These are phyloP conservation scores for Lipomyces lipofer DNA, from an alignment of 805 yeast species.

Conservation along the genomic window DNA sequence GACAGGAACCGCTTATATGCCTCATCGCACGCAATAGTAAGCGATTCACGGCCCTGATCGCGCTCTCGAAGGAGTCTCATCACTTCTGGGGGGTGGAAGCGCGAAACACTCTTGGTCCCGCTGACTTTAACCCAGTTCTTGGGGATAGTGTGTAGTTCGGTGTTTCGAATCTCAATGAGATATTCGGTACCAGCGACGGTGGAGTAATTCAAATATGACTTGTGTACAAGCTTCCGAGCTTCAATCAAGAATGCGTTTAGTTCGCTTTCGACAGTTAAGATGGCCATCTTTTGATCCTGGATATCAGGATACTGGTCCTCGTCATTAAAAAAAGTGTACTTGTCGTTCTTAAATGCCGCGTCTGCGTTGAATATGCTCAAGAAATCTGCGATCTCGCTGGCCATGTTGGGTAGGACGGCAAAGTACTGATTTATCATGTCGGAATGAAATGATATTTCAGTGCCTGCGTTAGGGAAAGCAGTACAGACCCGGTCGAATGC, in stretches of 20 bases:
- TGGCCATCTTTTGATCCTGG: slow-evolving; percentile 43
- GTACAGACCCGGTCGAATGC: slow-evolving; percentile 43
- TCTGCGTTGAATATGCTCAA: slow-evolving; percentile 33
- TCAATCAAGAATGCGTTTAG: slow-evolving; percentile 55
- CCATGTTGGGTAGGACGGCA: slow-evolving; percentile 41
- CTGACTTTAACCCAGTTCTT: slow-evolving; percentile 73
- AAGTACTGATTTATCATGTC: slow-evolving; percentile 45
- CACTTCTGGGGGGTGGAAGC: slow-evolving; percentile 70
- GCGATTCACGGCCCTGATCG: slow-evolving; percentile 60
- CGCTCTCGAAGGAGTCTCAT: slow-evolving; percentile 52
- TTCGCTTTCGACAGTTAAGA: slow-evolving; percentile 48
- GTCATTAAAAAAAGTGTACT: slow-evolving; percentile 33
- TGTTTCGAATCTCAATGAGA: slow-evolving; percentile 71
- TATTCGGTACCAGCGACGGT: slow-evolving; percentile 63
- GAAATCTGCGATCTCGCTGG: slow-evolving; percentile 37
- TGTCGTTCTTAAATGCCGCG: slow-evolving; percentile 35
- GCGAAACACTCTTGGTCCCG: slow-evolving; percentile 62
- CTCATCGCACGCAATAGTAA: slow-evolving; percentile 49
- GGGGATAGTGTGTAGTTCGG: slow-evolving; percentile 61
- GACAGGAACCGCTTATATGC: slow-evolving; percentile 47
- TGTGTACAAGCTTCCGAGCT: slow-evolving; percentile 48
- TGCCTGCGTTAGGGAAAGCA: slow-evolving; percentile 35
- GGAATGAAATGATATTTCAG: slow-evolving; percentile 40
- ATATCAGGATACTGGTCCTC: slow-evolving; percentile 44
- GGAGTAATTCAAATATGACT: slow-evolving; percentile 47